These are phyloP conservation scores for Castanea mollissima DNA, from an alignment of 306 rosid species.

Conservation along the genomic window DNA sequence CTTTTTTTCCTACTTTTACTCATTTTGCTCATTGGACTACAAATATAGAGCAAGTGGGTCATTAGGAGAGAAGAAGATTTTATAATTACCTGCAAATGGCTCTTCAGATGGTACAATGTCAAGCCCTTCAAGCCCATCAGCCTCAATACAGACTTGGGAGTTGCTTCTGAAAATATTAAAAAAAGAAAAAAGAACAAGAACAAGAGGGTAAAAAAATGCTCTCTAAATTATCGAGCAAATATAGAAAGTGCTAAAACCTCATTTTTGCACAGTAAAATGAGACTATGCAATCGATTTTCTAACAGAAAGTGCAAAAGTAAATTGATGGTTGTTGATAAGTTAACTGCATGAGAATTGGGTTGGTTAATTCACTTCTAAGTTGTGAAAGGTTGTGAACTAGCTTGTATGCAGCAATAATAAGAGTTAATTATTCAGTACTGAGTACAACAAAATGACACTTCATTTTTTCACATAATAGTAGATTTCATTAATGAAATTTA, in stretches of 20 bases:
- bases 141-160: slow-evolving; percentile 90
- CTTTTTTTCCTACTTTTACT: not conserved
- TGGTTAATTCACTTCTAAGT: not conserved
- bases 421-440: no score
- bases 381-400: not conserved
- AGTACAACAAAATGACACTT: no score
- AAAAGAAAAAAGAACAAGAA: not conserved
- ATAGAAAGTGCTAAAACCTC: not conserved
- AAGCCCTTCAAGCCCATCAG: slow-evolving; percentile 93
- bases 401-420: not conserved
- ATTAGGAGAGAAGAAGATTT: not conserved
- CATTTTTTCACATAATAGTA: no score
- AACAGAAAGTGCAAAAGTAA: not conserved
- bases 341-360: not conserved
- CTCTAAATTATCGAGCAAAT: not conserved
- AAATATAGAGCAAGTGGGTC: not conserved
- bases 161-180: slow-evolving; percentile 64
- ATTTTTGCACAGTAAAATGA: not conserved
- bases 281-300: not conserved
- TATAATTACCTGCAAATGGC: slow-evolving; percentile 85
- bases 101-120: slow-evolving; percentile 94
- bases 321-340: no score
- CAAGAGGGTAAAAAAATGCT: not conserved
- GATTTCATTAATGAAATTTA: no score
- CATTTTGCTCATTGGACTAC: no score